Evolutionary conservation across 2,329 filamentous ascomycete genomes (phyloP), one percentile per base, ranked within the genome.

Genomic region (Pezicula radicicola): DNA sequence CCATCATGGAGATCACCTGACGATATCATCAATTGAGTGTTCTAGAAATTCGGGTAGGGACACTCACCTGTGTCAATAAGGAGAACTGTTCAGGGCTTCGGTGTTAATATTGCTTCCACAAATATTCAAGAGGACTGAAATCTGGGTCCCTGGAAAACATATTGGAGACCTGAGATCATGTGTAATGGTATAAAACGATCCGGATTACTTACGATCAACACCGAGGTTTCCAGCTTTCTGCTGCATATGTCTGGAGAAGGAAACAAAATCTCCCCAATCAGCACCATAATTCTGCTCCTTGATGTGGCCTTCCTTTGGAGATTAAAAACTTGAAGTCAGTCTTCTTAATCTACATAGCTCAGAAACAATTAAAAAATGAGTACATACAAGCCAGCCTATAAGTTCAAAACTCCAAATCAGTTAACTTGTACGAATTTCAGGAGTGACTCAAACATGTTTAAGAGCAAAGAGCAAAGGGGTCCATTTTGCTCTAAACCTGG

Each of bases 241-340:
- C 52, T 83, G 85, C 77, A 97, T 83, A 66, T 92, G 91, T 33
- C 86, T 77, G 25, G 91, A 83, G 67, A 97, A 96, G 8, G 92
- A 96, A 61, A 97, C 80, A 71, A 97, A 97, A 72, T 97, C 94
- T 54, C 93, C 93, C 91, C 93, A 97, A 71, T 97, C 93, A 44
- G 91, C 92, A n/a, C 89, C 91, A 71, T 93, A 97, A 50, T 92
- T 80, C 63, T 76, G 89, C 84, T 97, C 93, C 73, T 91, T 87
- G 3, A 97, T 73, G 75, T 97, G 93, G 1, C 93, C 93, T 13
- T 84, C 90, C 64, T 94, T 21, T 21, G 6, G 25, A 25, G 25
- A 25, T 6, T 6, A 25, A 25, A 21, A 25, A 25, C 5, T 25
- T 3, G 25, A 25, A 25, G 25, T 25, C 25, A 25, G 25, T 25